Base-by-base conservation (phyloP, 1,139 yeast genomes). In the Yamadazyma triangularis region DNA sequence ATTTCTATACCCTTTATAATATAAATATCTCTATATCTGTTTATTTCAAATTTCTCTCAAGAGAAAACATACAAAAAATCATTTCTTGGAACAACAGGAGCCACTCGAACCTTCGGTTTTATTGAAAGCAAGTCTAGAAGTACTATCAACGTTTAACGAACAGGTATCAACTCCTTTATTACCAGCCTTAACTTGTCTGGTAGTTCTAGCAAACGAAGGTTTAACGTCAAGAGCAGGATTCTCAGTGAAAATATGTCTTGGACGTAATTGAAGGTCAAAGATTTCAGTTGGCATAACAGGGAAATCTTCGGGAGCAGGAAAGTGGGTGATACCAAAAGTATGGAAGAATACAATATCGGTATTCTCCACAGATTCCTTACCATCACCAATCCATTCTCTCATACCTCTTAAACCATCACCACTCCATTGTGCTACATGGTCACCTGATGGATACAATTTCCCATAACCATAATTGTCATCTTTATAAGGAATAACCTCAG, bases 221-320 rank as follows among this genome's bases (percentile, higher is more conserved):
- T 73, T 75, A 38, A 83, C 73, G 47, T 83, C 91, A 45, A 83
- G 67, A 28, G 75, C 83, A 23, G 94, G 93, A 54, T 82, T 83
- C 55, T 79, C 84, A 25, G 68, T 61, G 68, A 83, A 83, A 63
- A 83, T 76, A 58, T 83, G 79, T 55, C 91, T 72, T 46, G 93
- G 93, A 57, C 91, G 73, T 55, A 83, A 64, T 64, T 79, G 67
- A 45, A 84, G 66, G 39, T 80, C 77, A 49, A 81, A 78, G 48
- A 85, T 81, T 60, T 83, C 94, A 24, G 88, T 81, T 30, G 93
- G 93, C 93, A 83, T 83, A 44, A 84, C 76, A 38, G 93, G 91
- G 79, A 82, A 84, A 60, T 83, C 94, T 64, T 83, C 93, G 39
- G 93, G 91, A 9, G 89, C 79, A 39, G 94, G 94, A 74, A 82